Conservation (phyloP, 306 rosid species). For the Lathyrus sativus region DNA sequence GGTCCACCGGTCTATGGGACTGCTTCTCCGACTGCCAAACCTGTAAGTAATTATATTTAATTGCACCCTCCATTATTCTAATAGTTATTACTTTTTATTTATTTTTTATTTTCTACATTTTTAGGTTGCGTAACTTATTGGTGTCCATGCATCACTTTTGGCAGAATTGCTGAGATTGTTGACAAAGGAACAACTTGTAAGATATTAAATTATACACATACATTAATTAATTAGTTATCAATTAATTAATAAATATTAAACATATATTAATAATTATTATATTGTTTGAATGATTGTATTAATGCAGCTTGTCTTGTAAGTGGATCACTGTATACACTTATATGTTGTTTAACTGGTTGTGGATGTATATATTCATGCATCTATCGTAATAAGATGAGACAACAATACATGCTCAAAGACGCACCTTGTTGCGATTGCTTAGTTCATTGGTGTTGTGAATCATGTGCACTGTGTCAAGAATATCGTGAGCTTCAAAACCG, state of each 20-base stretch:
- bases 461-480: conserved; percentile 74
- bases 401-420: conserved; percentile 42
- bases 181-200: conserved; percentile 68
- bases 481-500: conserved; percentile 72
- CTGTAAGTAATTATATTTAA: neutral
- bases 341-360: conserved; percentile 41
- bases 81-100: neutral
- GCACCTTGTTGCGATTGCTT: conserved; percentile 57
- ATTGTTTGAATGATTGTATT: neutral
- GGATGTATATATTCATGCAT: conserved; percentile 58
- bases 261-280: neutral
- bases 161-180: conserved; percentile 62
- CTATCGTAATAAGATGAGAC: conserved; percentile 64
- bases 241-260: neutral
- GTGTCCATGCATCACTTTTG: conserved; percentile 82
- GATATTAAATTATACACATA: neutral
- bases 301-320: conserved; percentile 64
- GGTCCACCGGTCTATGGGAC: conserved; percentile 13
- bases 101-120: neutral
- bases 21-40: conserved; percentile 12
- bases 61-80: neutral
- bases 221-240: neutral
- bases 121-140: conserved; percentile 66
- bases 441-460: conserved; percentile 61
- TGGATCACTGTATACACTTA: conserved; percentile 57